Base-by-base conservation (phyloP, 192 early-diverging fungal genomes). In the Jimgerdemannia lactiflua region DNA sequence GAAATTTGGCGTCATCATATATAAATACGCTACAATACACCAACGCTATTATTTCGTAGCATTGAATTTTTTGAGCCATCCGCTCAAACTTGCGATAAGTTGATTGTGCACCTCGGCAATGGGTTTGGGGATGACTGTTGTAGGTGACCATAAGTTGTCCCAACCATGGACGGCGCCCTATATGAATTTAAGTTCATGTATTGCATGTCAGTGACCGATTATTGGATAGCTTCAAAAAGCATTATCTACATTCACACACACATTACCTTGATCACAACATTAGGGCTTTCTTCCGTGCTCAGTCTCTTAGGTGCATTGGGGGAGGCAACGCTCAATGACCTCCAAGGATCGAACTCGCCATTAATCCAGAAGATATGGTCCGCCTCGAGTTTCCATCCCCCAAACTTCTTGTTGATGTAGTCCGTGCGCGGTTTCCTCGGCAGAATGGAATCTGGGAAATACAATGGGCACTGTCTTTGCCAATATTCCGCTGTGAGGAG, bases 281-380 rank as follows among this genome's bases (percentile, higher is more conserved):
- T 14, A 59, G 49, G 49, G 49, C 49, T 59, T 59, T 59, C 2
- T 10, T 59, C 14, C 49, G 39, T 67, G 42, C 69, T 67, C 29
- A 43, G 19, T 64, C 65, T 49, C 20, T 19, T 20, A 75, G 39
- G 71, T 0, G 79, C 77, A 2, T 70, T 67, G 3, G 71, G 3
- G 39, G 74, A 74, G 0, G 75, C 76, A 4, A 84, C 82, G 2
- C 87, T 87, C 40, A 92, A 79, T 69, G 81, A 77, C 71, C 82
- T 86, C 90, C 89, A 91, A 2, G 89, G 90, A 70, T 91, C 91
- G 29, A 83, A 82, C 70, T 89, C 85, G 3, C 90, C 91, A 69
- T 92, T 90, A 65, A 91, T 89, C 79, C 86, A 94, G 54, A 87
- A 86, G 49, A 89, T 89, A 74, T 83, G 87, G 64, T 69, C 82